Evolutionary conservation across 768 basidiomycete species (phyloP), one percentile per base, ranked within the genome.

Genomic region (Boletellus sp.): DNA sequence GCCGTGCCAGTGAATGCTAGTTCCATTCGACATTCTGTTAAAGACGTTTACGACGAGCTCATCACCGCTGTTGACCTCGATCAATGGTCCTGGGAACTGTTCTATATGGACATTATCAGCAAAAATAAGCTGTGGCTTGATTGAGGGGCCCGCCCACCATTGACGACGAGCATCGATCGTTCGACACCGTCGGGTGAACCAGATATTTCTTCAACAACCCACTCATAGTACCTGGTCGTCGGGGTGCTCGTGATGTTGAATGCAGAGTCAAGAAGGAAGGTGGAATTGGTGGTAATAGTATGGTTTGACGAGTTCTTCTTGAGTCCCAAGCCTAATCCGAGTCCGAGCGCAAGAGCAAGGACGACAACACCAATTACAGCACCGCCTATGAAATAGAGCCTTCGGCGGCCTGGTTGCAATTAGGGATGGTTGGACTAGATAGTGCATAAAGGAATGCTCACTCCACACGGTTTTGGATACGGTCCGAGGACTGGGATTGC

Each of bases 91-190:
- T 3, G 68, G 68, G 45, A 70, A 69, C 51, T 71, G 68, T 0
- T 63, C 68, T 69, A 36, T 36, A 22, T 5, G 22, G 37, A 46
- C 19, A 7, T 1, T 7, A 16, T 67, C 34, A 50, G 47, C 41
- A 13, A n/a, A 38, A 20, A n/a, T 15, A 19, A 4, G 31, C 10
- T 3, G 10, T 1, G 19, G 37, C 22, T 12, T 34, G 16, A 16
- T 16, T 34, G 34, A 32, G 11, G 15, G 23, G 35, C 19, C 10
- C 11, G 22, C 55, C 64, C 48, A 67, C 76, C 72, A 26, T 79
- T 79, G 23, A 79, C 76, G 41, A 77, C 76, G 4, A 77, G 61
- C 74, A 78, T 74, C 1, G 59, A 58, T 38, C 71, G 68, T 39
- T 69, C 55, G 31, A 71, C 62, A 36, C 72, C 77, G 52, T 77